These are phyloP conservation scores for Lentinula sp. DNA, from an alignment of 768 basidiomycete species.

Conservation along the genomic window DNA sequence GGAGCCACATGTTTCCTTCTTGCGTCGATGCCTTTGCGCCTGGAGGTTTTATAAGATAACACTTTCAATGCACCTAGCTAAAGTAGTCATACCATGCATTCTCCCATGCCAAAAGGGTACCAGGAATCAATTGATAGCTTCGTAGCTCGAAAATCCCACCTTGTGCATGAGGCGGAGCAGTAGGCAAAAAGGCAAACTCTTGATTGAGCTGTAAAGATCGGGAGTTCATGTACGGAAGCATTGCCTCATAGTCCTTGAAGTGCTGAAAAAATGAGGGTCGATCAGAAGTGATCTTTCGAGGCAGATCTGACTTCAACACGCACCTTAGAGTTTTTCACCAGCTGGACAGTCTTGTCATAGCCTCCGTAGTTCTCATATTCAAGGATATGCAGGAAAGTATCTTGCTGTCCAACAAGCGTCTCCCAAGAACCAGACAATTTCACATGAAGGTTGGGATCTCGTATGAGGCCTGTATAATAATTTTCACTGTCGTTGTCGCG, in stretches of 20 bases:
- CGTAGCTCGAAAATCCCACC: slow-evolving; percentile 95
- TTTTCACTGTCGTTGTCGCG: slow-evolving; percentile 46
- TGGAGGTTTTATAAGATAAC: slow-evolving; percentile 18
- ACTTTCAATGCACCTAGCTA: no score
- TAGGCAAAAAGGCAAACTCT: slow-evolving; percentile 95
- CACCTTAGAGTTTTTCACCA: slow-evolving; percentile 65
- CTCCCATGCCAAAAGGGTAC: slow-evolving; percentile 93
- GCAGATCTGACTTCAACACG: slow-evolving; percentile 13
- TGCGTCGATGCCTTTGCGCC: slow-evolving; percentile 93
- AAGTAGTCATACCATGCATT: slow-evolving; percentile 61
- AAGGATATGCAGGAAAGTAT: slow-evolving; percentile 73
- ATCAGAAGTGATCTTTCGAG: slow-evolving; percentile 2
- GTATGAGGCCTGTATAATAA: slow-evolving; percentile 79
- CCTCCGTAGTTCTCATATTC: slow-evolving; percentile 95
- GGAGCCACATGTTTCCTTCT: slow-evolving; percentile 81
- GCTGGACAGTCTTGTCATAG: slow-evolving; percentile 68
- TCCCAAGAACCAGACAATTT: slow-evolving; percentile 96
- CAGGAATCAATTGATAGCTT: slow-evolving; percentile 82
- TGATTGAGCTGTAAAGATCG: slow-evolving; percentile 78
- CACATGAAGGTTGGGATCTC: slow-evolving; percentile 66
- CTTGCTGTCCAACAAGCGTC: slow-evolving; percentile 82
- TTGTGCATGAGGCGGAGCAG: slow-evolving; percentile 76
- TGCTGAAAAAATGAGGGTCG: slow-evolving; percentile 38
- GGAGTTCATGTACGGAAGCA: slow-evolving; percentile 72
- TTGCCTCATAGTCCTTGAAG: slow-evolving; percentile 55